phyloP scores from a whole-genome alignment of 768 basidiomycete species.

The Pisolithus marmoratus region DNA sequence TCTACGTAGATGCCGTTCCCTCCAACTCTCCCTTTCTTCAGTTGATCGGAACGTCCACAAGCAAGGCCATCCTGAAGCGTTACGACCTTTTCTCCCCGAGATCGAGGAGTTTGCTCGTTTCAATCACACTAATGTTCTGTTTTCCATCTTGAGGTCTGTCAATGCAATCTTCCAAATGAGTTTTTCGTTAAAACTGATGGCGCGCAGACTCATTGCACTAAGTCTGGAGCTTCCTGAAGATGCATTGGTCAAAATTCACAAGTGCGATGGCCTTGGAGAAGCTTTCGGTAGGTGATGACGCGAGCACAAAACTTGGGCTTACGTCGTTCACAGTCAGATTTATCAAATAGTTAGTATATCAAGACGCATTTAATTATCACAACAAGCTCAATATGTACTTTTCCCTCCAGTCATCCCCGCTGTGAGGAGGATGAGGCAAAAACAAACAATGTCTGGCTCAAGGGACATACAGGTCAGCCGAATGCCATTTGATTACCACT shows the following conservation, averaged over 20 bases:
- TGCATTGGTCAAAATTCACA: constrained; percentile 42
- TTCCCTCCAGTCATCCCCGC: constrained; percentile 39
- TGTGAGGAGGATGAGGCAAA: constrained; percentile 43
- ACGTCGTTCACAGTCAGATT: constrained; percentile 40
- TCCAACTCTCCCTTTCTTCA: constrained; percentile 11
- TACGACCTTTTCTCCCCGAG: constrained; percentile 50
- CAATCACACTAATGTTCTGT: constrained; percentile 48
- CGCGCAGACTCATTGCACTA: constrained; percentile 40
- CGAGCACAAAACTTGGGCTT: not conserved
- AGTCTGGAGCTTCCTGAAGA: constrained; percentile 54
- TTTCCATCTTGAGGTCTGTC: constrained; percentile 40
- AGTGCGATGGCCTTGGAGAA: constrained; percentile 36
- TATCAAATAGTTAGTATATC: constrained; percentile 56
- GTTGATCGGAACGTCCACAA: constrained; percentile 47
- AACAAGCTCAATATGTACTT: not conserved
- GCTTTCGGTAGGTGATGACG: constrained; percentile 30
- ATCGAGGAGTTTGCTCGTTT: constrained; percentile 44
- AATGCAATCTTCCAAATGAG: not conserved
- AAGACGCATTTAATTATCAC: not conserved
- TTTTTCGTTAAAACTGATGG: not conserved
- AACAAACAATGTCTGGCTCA: constrained; percentile 52
- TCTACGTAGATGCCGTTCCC: too few relatives aligned
- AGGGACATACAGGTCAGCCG: constrained; percentile 49
- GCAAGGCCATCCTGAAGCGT: constrained; percentile 41
- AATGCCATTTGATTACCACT: too few relatives aligned